phyloP scores from a whole-genome alignment of 352 stramenopile species.

The Globisporangium solare region DNA sequence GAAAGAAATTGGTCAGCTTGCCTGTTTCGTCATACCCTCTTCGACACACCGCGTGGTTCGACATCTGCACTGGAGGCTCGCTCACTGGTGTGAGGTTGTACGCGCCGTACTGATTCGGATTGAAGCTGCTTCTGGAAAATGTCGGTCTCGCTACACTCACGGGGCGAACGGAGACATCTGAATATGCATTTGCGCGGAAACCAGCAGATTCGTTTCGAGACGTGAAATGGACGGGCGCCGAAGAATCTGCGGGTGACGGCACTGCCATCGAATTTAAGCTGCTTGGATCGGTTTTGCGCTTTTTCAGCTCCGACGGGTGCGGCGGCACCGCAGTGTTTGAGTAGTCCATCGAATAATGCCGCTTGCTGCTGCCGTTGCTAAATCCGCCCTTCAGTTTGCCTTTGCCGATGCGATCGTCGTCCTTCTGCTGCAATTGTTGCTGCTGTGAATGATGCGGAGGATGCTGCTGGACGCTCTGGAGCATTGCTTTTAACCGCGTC shows the following conservation, averaged over 20 bases:
- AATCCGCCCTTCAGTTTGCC: slow-evolving; percentile 21
- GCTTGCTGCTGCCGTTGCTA: slow-evolving; percentile 25
- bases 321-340: slow-evolving; percentile 10
- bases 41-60: slow-evolving; percentile 33
- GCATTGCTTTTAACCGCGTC: slow-evolving; percentile 58
- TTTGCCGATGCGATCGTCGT: slow-evolving; percentile 18
- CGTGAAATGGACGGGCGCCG: slow-evolving; percentile 14
- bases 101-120: slow-evolving; percentile 64
- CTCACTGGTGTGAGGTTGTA: slow-evolving; percentile 50
- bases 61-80: slow-evolving; percentile 36
- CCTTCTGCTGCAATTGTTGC: slow-evolving; percentile 11
- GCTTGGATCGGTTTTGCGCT: slow-evolving; percentile 38
- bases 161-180: slow-evolving; percentile 51
- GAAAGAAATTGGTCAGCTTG: slow-evolving; percentile 73
- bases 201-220: slow-evolving; percentile 28
- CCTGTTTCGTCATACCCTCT: slow-evolving; percentile 72
- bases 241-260: slow-evolving; percentile 8
- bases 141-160: slow-evolving; percentile 26
- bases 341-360: slow-evolving; percentile 20
- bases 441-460: background rate
- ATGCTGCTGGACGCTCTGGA: slow-evolving; percentile 29
- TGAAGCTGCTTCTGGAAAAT: slow-evolving; percentile 53
- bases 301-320: slow-evolving; percentile 47
- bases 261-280: slow-evolving; percentile 4
- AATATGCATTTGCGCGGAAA: slow-evolving; percentile 58